Percentiles rank a stretch among this genome's conserved stretches.
Evolutionary conservation across 2,329 filamentous ascomycete species (phyloP).

Genomic region (Penicillium sp.): DNA sequence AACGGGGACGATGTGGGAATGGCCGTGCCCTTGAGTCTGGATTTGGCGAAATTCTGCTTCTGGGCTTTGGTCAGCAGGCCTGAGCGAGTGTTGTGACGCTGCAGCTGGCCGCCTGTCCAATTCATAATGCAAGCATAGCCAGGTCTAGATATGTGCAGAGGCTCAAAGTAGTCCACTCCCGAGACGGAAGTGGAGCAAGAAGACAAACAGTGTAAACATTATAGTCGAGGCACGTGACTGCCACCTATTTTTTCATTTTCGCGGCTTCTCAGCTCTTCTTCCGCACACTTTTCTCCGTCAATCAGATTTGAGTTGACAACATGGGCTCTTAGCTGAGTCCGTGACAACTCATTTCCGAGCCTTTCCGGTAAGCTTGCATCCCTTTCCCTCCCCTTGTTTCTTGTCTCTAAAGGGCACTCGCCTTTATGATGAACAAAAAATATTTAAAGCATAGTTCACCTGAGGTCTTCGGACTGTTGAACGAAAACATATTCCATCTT

Average conservation of each 20-base stretch:
- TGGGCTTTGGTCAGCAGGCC: constrained; percentile 28
- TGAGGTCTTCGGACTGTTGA: constrained; percentile 44
- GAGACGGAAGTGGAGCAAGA: neutral
- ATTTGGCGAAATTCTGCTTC: constrained; percentile 39
- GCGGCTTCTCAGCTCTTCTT: constrained; percentile 5
- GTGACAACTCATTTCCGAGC: constrained; percentile 9
- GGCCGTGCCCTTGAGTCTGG: constrained; percentile 20
- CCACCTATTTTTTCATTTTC: constrained; percentile 9
- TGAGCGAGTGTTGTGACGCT: constrained; percentile 40
- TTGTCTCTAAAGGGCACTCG: neutral
- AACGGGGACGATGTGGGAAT: constrained; percentile 17
- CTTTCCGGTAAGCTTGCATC: constrained; percentile 21
- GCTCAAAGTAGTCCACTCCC: neutral
- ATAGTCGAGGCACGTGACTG: constrained; percentile 14
- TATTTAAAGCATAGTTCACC: constrained; percentile 46
- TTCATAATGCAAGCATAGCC: constrained; percentile 37
- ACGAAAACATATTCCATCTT: constrained; percentile 45
- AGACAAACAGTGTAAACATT: constrained; percentile 8
- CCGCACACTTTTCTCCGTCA: constrained; percentile 6
- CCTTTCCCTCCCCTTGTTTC: neutral
- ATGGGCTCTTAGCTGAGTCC: neutral
- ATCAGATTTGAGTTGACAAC: constrained; percentile 1
- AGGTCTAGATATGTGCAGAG: neutral
- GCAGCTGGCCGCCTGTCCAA: constrained; percentile 48
- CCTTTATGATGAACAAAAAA: constrained; percentile 40